Base-by-base conservation (phyloP, 1,139 yeast species). In the Taphrina sp. region DNA sequence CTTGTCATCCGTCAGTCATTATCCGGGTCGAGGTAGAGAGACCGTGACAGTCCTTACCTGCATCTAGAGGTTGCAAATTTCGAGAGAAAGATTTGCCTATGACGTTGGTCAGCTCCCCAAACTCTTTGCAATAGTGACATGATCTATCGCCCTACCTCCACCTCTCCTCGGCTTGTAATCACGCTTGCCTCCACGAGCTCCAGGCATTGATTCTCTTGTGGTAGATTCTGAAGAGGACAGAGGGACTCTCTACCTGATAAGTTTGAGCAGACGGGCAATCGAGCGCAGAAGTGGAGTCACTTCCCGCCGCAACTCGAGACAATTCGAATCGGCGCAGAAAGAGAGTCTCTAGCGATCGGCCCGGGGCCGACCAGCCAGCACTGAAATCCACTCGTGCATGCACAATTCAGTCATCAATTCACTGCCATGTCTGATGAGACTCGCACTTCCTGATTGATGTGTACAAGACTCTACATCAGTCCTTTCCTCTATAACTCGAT, bases 81-180 rank as follows among this genome's bases (percentile, higher is more conserved):
- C 39, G 44, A 7, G 54, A 49, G 39, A 49, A 49, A 16, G 54
- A 49, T 34, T 49, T 49, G 38, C 47, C 47, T 43, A 20, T 17
- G n/a, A 10, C 10, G 17, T 12, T 26, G n/a, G n/a, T n/a, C n/a
- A n/a, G n/a, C n/a, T n/a, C n/a, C n/a, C n/a, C n/a, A n/a, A n/a
- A n/a, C n/a, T n/a, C n/a, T n/a, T n/a, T n/a, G n/a, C n/a, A n/a
- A n/a, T n/a, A n/a, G n/a, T n/a, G n/a, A n/a, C n/a, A n/a, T n/a
- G n/a, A n/a, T n/a, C n/a, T n/a, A n/a, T n/a, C n/a, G n/a, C n/a
- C 36, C 4, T 3, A 42, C 54, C 54, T 14, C 54, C 54, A 3
- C 54, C 54, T 10, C 54, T 22, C 17, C 22, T 49, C 4, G 54
- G 54, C 34, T 49, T 49, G 28, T 49, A 49, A 19, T 49, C 54